phyloP scores from a whole-genome alignment of 306 rosid species.

The Potentilla sterilis region DNA sequence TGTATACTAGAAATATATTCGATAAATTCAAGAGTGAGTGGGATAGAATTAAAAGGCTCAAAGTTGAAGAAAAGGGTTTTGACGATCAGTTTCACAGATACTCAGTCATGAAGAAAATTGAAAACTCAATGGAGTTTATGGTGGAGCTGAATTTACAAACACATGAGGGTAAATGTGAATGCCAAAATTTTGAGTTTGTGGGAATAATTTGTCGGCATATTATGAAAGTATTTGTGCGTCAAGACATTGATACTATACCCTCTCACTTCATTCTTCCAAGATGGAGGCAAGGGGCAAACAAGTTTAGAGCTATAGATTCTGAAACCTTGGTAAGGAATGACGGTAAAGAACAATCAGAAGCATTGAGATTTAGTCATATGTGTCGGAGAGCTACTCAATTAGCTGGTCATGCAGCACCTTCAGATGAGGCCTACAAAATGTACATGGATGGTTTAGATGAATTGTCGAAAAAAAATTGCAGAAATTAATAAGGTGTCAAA shows the following conservation, averaged over 20 bases:
- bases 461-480: not conserved
- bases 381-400: not conserved
- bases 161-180: not conserved
- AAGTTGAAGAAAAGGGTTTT: not conserved
- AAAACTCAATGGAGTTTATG: not conserved
- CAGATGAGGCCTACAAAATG: slow-evolving; percentile 1
- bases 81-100: not conserved
- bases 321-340: not conserved
- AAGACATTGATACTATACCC: slow-evolving; percentile 4
- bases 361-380: slow-evolving; percentile 14
- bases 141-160: not conserved
- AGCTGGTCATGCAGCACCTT: not conserved
- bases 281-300: not conserved
- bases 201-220: not conserved
- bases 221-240: not conserved
- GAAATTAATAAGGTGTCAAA: not conserved
- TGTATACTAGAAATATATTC: not conserved
- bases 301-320: slow-evolving; percentile 2
- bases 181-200: not conserved
- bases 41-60: not conserved
- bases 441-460: slow-evolving; percentile 8
- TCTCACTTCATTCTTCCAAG: not conserved
- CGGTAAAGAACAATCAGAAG: not conserved
- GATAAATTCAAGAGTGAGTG: not conserved
- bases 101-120: not conserved